These are phyloP conservation scores for Suhomyces sp. DNA, from an alignment of 805 yeast genomes.

Conservation along the genomic window DNA sequence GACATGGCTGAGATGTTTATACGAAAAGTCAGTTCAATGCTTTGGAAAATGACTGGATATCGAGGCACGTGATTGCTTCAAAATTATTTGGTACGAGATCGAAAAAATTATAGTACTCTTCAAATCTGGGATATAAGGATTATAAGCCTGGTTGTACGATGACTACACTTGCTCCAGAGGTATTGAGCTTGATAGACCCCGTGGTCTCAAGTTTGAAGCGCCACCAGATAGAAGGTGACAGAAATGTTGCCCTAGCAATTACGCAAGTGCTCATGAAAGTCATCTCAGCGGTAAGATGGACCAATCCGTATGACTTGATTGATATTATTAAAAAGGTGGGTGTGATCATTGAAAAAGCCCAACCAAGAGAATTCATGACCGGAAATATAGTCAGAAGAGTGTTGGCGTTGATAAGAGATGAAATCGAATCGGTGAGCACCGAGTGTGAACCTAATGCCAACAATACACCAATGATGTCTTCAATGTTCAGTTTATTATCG, in stretches of 20 bases:
- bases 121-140: not conserved
- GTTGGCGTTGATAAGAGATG: conserved; percentile 82
- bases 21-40: not conserved
- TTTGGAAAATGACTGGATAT: not conserved
- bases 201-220: conserved; percentile 62
- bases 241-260: conserved; percentile 78
- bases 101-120: not conserved
- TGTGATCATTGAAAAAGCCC: conserved; percentile 64
- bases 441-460: conserved; percentile 18
- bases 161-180: conserved; percentile 24
- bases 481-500: conserved; percentile 85
- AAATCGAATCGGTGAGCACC: conserved; percentile 52
- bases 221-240: conserved; percentile 79
- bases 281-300: conserved; percentile 87
- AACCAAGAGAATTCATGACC: conserved; percentile 82
- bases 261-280: conserved; percentile 85
- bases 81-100: not conserved
- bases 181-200: conserved; percentile 35
- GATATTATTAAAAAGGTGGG: conserved; percentile 74
- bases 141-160: not conserved
- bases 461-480: conserved; percentile 58
- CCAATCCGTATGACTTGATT: conserved; percentile 68
- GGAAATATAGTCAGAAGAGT: conserved; percentile 93
- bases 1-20: conserved; percentile 5
- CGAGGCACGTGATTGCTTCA: conserved; percentile 5